These are phyloP conservation scores for Yarrowia galli DNA, from an alignment of 1,139 yeast genomes.

Conservation along the genomic window DNA sequence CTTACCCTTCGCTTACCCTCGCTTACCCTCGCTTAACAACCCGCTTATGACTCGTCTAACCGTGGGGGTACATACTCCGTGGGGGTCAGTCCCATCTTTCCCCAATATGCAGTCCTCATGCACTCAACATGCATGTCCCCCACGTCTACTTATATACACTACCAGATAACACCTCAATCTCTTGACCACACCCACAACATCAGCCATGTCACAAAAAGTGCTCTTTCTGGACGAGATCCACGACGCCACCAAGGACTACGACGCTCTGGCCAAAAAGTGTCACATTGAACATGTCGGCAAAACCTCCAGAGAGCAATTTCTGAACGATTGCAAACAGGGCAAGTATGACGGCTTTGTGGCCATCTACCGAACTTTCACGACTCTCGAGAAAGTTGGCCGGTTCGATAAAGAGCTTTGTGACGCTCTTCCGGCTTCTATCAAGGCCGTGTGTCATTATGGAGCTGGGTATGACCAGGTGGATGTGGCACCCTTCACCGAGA, in stretches of 20 bases:
- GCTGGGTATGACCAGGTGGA: slow-evolving; percentile 87
- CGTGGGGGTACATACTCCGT: no score
- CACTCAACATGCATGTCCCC: no score
- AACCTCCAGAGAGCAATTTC: slow-evolving; percentile 57
- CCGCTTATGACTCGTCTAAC: no score
- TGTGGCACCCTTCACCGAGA: slow-evolving; percentile 57
- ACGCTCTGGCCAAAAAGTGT: slow-evolving; percentile 3
- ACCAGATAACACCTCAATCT: no score
- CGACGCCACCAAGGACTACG: slow-evolving; percentile 26
- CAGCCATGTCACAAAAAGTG: slow-evolving; percentile 7
- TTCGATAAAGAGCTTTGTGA: slow-evolving; percentile 74
- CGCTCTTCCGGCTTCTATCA: slow-evolving; percentile 66
- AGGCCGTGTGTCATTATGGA: slow-evolving; percentile 77
- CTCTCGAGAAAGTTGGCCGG: slow-evolving; percentile 62
- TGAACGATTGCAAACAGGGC: slow-evolving; percentile 57
- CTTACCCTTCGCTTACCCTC: no score
- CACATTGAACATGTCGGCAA: not conserved
- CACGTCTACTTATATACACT: not conserved
- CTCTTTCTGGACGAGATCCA: slow-evolving; percentile 31
- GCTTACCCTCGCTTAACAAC: no score
- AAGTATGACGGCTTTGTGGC: slow-evolving; percentile 59
- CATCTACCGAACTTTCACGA: slow-evolving; percentile 54
- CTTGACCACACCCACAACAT: not conserved
- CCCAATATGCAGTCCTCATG: no score
- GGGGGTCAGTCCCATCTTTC: no score